Percentiles rank a stretch among this genome's conserved stretches.
phyloP scores from a whole-genome alignment of 2,329 filamentous ascomycete species.

The Fusarium sarcochroum region DNA sequence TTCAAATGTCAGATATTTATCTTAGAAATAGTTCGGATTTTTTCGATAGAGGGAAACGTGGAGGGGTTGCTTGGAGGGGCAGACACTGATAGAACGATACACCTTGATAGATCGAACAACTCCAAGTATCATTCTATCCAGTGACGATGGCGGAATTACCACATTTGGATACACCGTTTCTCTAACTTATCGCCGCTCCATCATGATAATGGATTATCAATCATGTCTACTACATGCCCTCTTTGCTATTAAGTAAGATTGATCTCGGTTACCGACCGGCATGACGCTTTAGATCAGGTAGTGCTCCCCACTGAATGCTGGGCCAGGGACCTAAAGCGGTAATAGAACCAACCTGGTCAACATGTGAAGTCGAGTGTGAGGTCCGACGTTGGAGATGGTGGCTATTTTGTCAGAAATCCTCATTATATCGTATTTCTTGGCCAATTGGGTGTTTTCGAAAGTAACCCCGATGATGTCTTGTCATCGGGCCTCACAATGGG shows the following conservation, averaged over 20 bases:
- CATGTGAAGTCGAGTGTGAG: conserved; percentile 4
- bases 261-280: not conserved
- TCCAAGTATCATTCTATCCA: conserved; percentile 26
- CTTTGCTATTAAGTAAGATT: not conserved
- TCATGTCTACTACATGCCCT: not conserved
- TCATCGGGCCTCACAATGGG: not conserved
- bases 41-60: conserved; percentile 22
- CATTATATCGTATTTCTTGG: not conserved
- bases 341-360: conserved; percentile 8
- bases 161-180: conserved; percentile 23
- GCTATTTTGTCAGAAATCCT: conserved; percentile 9
- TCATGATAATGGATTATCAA: not conserved
- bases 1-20: not conserved
- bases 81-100: conserved; percentile 36
- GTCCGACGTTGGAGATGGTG: conserved; percentile 4
- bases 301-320: conserved; percentile 2
- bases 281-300: not conserved
- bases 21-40: conserved; percentile 14
- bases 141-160: conserved; percentile 19
- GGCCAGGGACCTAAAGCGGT: conserved; percentile 6
- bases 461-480: not conserved
- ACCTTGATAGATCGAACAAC: conserved; percentile 3
- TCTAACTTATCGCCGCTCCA: not conserved
- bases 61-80: conserved; percentile 43
- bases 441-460: conserved; percentile 10